Conservation (phyloP, 2,329 filamentous ascomycete genomes). For the Thielaviopsis cerberus region DNA sequence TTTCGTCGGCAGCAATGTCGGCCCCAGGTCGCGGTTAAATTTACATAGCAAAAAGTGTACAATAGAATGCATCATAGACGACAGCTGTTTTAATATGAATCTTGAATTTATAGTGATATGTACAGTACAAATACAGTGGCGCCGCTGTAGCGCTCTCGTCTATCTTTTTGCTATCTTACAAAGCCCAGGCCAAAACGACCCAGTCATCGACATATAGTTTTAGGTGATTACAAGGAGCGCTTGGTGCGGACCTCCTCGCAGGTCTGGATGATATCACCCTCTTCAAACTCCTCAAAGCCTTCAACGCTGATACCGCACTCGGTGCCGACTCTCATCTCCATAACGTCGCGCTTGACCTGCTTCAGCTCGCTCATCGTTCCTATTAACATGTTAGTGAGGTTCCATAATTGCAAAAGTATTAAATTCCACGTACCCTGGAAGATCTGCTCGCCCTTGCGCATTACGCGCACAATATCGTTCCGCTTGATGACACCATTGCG, state of each 20-base stretch:
- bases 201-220: background rate
- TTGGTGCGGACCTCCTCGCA: slow-evolving; percentile 66
- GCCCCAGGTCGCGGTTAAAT: slow-evolving; percentile 24
- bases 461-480: slow-evolving; percentile 47
- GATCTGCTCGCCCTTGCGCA: slow-evolving; percentile 50
- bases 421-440: slow-evolving; percentile 53
- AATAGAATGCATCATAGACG: background rate
- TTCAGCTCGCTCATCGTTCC: slow-evolving; percentile 67
- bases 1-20: slow-evolving; percentile 29
- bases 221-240: slow-evolving; percentile 30
- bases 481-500: slow-evolving; percentile 57
- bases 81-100: background rate
- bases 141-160: background rate
- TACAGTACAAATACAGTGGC: background rate
- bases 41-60: background rate
- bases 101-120: background rate
- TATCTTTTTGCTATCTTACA: background rate
- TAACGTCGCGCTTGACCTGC: slow-evolving; percentile 79
- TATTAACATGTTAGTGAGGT: slow-evolving; percentile 21
- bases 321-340: slow-evolving; percentile 75
- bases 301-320: slow-evolving; percentile 85
- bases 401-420: background rate
- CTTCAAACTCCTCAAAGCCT: slow-evolving; percentile 56
- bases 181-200: background rate
- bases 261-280: slow-evolving; percentile 72